phyloP scores from a whole-genome alignment of 352 stramenopile genomes.

The Achlya hypogyna region DNA sequence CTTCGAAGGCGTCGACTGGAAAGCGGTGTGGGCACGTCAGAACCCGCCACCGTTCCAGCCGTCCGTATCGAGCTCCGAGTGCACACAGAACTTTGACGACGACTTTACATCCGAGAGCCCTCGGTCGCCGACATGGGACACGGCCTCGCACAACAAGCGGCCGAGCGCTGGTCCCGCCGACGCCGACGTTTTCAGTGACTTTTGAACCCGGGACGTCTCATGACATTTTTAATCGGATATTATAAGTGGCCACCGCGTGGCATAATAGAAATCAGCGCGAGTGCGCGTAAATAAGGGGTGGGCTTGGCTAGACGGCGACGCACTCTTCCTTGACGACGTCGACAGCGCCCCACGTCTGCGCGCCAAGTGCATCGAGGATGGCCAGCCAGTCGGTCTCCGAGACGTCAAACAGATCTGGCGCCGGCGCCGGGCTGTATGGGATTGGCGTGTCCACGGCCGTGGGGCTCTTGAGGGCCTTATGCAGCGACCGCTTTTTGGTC shows the following conservation, averaged over 20 bases:
- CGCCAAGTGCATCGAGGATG: not conserved
- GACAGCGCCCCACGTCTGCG: not conserved
- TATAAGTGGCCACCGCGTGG: too few species aligned
- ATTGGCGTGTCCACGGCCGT: not conserved
- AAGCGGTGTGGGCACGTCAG: slow-evolving; percentile 51
- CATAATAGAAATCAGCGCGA: not conserved
- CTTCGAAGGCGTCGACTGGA: slow-evolving; percentile 62
- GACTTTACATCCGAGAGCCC: slow-evolving; percentile 53
- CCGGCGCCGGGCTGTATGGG: not conserved
- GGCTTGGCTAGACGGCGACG: not conserved
- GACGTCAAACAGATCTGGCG: not conserved
- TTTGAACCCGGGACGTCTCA: not conserved
- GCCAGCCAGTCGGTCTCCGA: not conserved
- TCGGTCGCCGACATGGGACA: slow-evolving; percentile 3
- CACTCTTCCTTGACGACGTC: slow-evolving; percentile 1
- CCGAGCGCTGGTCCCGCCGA: too few species aligned
- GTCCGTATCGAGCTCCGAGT: slow-evolving; percentile 41
- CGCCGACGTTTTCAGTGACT: slow-evolving; percentile 16
- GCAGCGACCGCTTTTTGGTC: not conserved
- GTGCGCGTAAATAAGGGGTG: not conserved
- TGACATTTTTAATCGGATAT: too few species aligned
- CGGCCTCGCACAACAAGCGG: not conserved
- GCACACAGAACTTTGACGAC: slow-evolving; percentile 79
- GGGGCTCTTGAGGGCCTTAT: not conserved
- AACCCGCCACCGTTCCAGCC: slow-evolving; percentile 56